Conservation (phyloP, 78 protist genomes). For the Dictyostelium purpureum region DNA sequence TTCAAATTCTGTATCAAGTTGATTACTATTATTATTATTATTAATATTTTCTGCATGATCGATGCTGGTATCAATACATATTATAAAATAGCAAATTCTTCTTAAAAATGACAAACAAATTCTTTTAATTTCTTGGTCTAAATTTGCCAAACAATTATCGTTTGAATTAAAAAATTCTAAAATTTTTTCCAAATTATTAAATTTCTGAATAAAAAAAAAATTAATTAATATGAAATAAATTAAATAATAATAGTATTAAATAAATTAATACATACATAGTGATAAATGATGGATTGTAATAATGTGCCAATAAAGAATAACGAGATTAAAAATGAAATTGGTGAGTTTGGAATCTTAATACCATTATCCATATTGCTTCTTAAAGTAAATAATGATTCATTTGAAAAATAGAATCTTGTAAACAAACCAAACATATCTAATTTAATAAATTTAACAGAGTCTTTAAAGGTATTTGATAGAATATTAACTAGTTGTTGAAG, state of each 20-base stretch:
- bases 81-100: neutral
- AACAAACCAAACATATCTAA: constrained; percentile 31
- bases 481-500: neutral
- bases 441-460: neutral
- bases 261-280: neutral
- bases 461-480: neutral
- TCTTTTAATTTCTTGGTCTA: neutral
- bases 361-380: too few relatives aligned
- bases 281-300: neutral
- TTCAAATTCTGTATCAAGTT: neutral
- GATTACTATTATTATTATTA: neutral
- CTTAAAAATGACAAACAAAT: neutral
- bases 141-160: neutral
- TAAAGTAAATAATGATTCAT: neutral
- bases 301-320: constrained; percentile 12
- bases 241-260: neutral
- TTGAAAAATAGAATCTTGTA: neutral
- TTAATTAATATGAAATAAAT: too few relatives aligned
- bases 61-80: neutral
- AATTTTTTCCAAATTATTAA: neutral
- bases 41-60: neutral
- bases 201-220: neutral
- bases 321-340: neutral
- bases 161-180: neutral
- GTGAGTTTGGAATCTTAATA: neutral